Base-by-base conservation (phyloP, 2,329 filamentous ascomycete species). In the Penicillium italicum region DNA sequence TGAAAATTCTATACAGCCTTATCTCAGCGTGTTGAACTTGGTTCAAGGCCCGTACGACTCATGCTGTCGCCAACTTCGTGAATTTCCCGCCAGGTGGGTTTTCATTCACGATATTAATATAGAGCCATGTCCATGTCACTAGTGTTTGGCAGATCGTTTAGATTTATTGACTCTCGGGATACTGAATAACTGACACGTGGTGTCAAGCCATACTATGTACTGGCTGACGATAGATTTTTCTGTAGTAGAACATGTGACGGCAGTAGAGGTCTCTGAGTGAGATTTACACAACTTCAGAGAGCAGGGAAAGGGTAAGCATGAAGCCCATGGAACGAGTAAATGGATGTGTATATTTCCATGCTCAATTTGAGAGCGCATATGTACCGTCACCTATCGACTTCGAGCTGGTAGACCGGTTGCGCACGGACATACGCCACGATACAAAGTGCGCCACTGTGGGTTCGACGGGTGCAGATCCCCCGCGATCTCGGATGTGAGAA, bases 401-500 rank as follows among this genome's bases (percentile, higher is more conserved):
- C 26, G 12, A 33, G 31, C 14, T 33, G 26, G 26, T 24, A 24
- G 14, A 26, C 30, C 3, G 10, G 24, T 37, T 33, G 20, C 24
- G 36, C 47, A 42, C 47, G 37, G 37, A 42, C 28, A 20, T 38
- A 38, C 34, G 33, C 34, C 34, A 48, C 45, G 34, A 30, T 20
- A 20, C 26, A 6, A 2, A 28, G 12, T 49, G 26, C 47, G 36
- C 36, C 47, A 50, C 47, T 31, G 37, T 50, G 47, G 47, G 37
- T 33, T 42, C 14, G 30, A 36, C 45, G 33, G 45, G 22, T 48
- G 46, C 20, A 50, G 47, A 50, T 50, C 47, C 47, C 47, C 37
- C 47, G 20, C 47, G n/a, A 33, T 33, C 3, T 16, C 14, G 20
- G 18, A 22, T 40, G 14, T 36, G 24, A 12, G 36, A 38, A 10